Conservation (phyloP, 2,329 filamentous ascomycete genomes). For the Alternaria brassicae region DNA sequence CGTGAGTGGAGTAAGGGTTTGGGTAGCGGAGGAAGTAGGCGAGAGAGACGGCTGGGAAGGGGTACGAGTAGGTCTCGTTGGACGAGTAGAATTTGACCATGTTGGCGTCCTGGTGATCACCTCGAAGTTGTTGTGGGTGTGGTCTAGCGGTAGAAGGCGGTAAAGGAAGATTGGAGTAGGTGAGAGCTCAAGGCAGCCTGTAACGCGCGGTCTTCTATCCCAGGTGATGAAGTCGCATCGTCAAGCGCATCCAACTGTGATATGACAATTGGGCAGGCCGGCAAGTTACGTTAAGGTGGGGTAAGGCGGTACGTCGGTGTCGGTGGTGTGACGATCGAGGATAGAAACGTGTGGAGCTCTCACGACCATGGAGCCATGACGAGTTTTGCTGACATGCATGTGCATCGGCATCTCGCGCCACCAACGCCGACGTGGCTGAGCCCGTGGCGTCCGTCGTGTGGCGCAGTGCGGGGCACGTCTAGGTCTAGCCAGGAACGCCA, state of each 20-base stretch:
- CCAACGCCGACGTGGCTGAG: slow-evolving; percentile 22
- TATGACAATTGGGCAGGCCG: slow-evolving; percentile 15
- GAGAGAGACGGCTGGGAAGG: slow-evolving; percentile 83
- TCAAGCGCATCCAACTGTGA: slow-evolving; percentile 36
- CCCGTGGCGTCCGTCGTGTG: slow-evolving; percentile 12
- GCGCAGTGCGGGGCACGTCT: slow-evolving; percentile 23
- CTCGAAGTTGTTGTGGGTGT: neutral
- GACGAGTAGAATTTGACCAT: slow-evolving; percentile 63
- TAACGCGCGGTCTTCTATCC: slow-evolving; percentile 35
- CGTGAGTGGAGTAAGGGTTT: slow-evolving; percentile 83
- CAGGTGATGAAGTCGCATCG: slow-evolving; percentile 36
- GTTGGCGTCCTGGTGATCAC: neutral
- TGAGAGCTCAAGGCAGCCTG: slow-evolving; percentile 27
- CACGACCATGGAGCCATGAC: slow-evolving; percentile 32
- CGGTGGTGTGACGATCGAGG: slow-evolving; percentile 28
- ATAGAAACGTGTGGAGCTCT: slow-evolving; percentile 26
- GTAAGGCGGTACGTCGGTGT: slow-evolving; percentile 13
- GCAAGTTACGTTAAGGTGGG: slow-evolving; percentile 5
- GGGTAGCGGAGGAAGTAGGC: slow-evolving; percentile 91
- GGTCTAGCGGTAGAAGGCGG: neutral
- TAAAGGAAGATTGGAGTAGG: slow-evolving; percentile 4
- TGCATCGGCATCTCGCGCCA: slow-evolving; percentile 8
- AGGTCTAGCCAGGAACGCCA: slow-evolving; percentile 4
- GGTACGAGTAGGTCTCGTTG: slow-evolving; percentile 77
- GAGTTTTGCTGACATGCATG: slow-evolving; percentile 34